A percentile compares a stretch with the other conserved stretches of the same genome.
These are phyloP conservation scores for Cordyceps javanica DNA, from an alignment of 2,329 filamentous ascomycete species.

Conservation along the genomic window DNA sequence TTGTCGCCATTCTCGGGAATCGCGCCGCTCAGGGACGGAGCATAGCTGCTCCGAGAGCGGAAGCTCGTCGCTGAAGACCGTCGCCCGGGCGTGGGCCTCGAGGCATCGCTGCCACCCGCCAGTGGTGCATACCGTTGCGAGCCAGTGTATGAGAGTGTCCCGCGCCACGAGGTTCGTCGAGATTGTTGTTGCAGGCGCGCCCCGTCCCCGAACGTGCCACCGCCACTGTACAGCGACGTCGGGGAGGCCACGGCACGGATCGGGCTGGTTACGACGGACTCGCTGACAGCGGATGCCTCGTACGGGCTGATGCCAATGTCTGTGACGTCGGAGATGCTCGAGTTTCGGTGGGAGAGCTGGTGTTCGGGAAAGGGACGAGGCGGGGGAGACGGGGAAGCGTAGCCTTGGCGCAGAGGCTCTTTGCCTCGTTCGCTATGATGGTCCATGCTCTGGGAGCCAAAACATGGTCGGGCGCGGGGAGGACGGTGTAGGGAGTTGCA, in stretches of 20 bases:
- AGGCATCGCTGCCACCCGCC: not conserved
- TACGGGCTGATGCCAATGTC: conserved; percentile 23
- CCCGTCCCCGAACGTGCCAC: conserved; percentile 3
- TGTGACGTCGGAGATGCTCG: conserved; percentile 28
- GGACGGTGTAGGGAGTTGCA: not conserved
- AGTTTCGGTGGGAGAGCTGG: conserved; percentile 26
- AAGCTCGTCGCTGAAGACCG: conserved; percentile 21
- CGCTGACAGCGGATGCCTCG: conserved; percentile 17
- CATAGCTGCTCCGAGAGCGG: conserved; percentile 19
- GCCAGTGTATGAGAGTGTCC: conserved; percentile 1
- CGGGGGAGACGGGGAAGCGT: not conserved
- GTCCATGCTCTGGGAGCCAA: conserved; percentile 21
- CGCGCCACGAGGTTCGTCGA: conserved; percentile 4
- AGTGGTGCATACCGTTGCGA: conserved; percentile 9
- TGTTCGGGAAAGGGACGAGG: conserved; percentile 6
- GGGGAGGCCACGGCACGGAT: conserved; percentile 32
- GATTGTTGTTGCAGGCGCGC: not conserved
- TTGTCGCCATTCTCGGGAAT: conserved; percentile 28
- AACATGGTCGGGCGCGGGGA: conserved; percentile 17
- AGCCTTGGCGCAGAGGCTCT: conserved; percentile 21
- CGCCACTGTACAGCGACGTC: conserved; percentile 32
- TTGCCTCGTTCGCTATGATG: conserved; percentile 25
- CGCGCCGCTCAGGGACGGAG: conserved; percentile 19
- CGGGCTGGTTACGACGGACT: conserved; percentile 13
- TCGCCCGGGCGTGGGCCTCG: not conserved